Base-by-base conservation (phyloP, 345 rosid genomes). In the Sonneratia alba region DNA sequence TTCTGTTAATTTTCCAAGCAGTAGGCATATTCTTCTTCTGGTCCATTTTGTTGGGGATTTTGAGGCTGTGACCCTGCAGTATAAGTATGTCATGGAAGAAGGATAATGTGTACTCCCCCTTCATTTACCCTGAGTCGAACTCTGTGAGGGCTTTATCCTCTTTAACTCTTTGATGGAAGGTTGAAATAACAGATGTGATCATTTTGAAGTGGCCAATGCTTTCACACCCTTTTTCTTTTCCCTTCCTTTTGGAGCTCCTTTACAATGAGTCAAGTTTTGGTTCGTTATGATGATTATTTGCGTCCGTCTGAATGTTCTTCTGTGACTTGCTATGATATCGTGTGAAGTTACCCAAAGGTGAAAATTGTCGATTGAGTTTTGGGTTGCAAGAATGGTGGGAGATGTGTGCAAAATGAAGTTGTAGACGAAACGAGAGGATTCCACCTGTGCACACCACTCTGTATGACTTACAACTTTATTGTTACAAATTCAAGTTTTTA, bases 111-210 rank as follows among this genome's bases (percentile, higher is more conserved):
- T 32, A 64, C 32, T 55, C 55, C 77, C 76, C 76, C 78, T 75
- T 45, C 5, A 63, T 70, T 48, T 72, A 21, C 36, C 47, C 49
- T 65, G 62, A 66, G 47, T 45, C 24, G 65, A 61, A 61, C 36
- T 61, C 37, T 62, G 66, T 62, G 27, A 62, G 66, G 66, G 38
- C 66, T 62, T 62, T 74, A 72, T 57, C 51, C 74, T 66, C 5
- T 77, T 82, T 79, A 79, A 77, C 78, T 62, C 79, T 80, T 80
- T 69, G 81, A 63, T 72, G 66, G 34, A 56, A 27, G 69, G 71
- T 66, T 74, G 71, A 72, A 77, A 72, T 76, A 72, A 72, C 70
- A 71, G 66, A 57, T 36, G 43, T 27, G 67, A 49, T 71, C 67
- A n/a, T 48, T 40, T 71, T 71, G 66, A 64, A 40, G 18, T 47